These are phyloP conservation scores for Monosporascus ibericus DNA, from an alignment of 2,329 filamentous ascomycete species.

Conservation along the genomic window DNA sequence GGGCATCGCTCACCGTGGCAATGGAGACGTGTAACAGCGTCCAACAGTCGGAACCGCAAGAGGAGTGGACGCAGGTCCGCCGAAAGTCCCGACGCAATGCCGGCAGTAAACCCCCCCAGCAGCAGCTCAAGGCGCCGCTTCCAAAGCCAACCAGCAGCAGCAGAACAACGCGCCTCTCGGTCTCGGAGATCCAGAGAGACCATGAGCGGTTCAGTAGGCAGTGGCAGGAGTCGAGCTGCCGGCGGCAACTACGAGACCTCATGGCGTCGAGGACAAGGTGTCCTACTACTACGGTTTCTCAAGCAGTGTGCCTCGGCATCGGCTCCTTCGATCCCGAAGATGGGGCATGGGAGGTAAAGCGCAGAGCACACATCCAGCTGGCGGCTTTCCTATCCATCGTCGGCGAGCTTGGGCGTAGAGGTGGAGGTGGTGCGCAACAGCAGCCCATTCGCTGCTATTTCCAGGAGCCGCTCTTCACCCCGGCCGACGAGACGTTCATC, in stretches of 20 bases:
- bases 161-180: constrained; percentile 12
- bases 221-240: constrained; percentile 24
- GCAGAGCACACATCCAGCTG: constrained; percentile 45
- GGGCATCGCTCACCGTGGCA: neutral
- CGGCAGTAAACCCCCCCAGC: neutral
- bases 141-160: neutral
- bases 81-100: constrained; percentile 12
- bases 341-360: constrained; percentile 37
- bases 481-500: constrained; percentile 45
- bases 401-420: constrained; percentile 22
- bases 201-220: constrained; percentile 15
- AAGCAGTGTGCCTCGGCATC: constrained; percentile 48
- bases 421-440: too few relatives aligned
- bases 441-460: constrained; percentile 39
- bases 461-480: constrained; percentile 49
- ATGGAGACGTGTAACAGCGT: neutral
- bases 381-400: constrained; percentile 46
- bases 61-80: constrained; percentile 17
- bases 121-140: neutral
- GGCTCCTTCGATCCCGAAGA: constrained; percentile 49
- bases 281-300: constrained; percentile 21
- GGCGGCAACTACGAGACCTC: constrained; percentile 27
- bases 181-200: constrained; percentile 16
- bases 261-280: constrained; percentile 20
- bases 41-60: constrained; percentile 2